phyloP scores from a whole-genome alignment of 2,329 filamentous ascomycete genomes.

The Hirsutella thompsonii region DNA sequence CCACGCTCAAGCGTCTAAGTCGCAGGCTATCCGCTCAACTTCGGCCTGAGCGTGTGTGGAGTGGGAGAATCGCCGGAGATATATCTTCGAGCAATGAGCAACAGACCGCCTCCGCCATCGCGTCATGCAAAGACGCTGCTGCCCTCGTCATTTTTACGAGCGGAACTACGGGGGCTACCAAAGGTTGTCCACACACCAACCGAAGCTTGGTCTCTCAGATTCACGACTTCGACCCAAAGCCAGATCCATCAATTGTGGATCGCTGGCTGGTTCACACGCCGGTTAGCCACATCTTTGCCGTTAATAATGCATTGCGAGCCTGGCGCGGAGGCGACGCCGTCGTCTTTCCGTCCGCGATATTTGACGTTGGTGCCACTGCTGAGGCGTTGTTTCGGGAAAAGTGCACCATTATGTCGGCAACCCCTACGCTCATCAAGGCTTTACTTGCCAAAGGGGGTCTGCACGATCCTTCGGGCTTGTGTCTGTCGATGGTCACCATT shows the following conservation, averaged over 20 bases:
- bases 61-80: too few relatives aligned
- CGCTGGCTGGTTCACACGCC: slow-evolving; percentile 25
- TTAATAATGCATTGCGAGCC: slow-evolving; percentile 24
- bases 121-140: slow-evolving; percentile 7
- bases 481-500: slow-evolving; percentile 20
- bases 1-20: neutral
- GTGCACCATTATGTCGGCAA: slow-evolving; percentile 26
- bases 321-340: slow-evolving; percentile 21
- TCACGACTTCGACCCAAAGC: slow-evolving; percentile 21
- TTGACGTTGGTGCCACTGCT: slow-evolving; percentile 19
- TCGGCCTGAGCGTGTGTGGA: neutral
- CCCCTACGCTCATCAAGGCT: slow-evolving; percentile 21
- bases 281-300: slow-evolving; percentile 23
- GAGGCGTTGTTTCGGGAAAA: slow-evolving; percentile 17
- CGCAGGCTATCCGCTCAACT: neutral
- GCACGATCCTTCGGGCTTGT: slow-evolving; percentile 12
- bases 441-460: slow-evolving; percentile 17
- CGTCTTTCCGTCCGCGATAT: slow-evolving; percentile 21
- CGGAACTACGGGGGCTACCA: slow-evolving; percentile 33
- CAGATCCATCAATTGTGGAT: slow-evolving; percentile 12
- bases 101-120: neutral
- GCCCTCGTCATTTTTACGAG: slow-evolving; percentile 34
- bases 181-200: slow-evolving; percentile 29
- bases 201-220: slow-evolving; percentile 24
- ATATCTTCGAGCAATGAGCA: too few relatives aligned